Base-by-base conservation (phyloP, 2,329 filamentous ascomycete genomes). In the Fusarium praegraminearum region DNA sequence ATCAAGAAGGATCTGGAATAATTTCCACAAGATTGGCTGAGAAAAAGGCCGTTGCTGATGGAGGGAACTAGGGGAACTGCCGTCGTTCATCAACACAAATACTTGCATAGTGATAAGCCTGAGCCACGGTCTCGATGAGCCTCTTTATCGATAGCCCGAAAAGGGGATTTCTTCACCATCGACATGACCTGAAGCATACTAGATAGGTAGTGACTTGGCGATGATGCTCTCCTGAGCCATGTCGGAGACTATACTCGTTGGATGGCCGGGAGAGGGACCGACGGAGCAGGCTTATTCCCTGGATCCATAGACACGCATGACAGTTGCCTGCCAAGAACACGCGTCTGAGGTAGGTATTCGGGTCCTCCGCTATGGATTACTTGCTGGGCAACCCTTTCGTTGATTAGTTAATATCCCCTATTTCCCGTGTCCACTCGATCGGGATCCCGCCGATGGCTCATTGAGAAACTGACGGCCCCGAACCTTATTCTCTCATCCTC, bases 401-500 rank as follows among this genome's bases (percentile, higher is more conserved):
- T 28, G n/a, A 28, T 44, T 43, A 9, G 20, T n/a, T 32, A n/a
- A 22, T 54, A 10, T 22, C n/a, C 61, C 52, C 52, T 32, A 16
- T 46, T 47, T 36, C 28, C 28, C 36, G 35, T 28, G 40, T 47
- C 64, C 57, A 54, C 46, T 44, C 13, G 33, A 52, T 52, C 35
- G 49, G 49, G 49, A 8, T 51, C 38, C 45, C 62, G 60, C 64
- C 45, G 55, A 46, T 70, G 62, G 57, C 53, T 36, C 45, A 28
- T 46, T n/a, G 7, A 41, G 46, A 35, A 47, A 35, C 41, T 15
- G 32, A 46, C 24, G 18, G 33, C 64, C 46, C 67, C 47, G 49
- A 71, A 71, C 67, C 45, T 50, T 65, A 57, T 65, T 64, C 30
- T 33, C 13, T 13, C 16, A 10, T 28, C 11, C 20, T n/a, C 22